Base-by-base conservation (phyloP, 768 basidiomycete species). In the Tricholoma hemisulphureum region DNA sequence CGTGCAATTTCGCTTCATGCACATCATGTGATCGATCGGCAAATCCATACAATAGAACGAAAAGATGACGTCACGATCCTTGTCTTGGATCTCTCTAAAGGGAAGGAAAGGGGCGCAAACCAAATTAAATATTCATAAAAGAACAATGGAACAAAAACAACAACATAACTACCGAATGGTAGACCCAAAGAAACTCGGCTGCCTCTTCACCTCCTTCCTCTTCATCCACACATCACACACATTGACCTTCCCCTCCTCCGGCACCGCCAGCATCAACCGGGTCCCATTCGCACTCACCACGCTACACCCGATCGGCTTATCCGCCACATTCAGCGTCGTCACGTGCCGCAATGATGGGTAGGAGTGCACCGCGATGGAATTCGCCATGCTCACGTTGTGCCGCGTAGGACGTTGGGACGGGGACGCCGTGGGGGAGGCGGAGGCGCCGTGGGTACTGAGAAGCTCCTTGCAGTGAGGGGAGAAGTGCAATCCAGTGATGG, bases 401-500 rank as follows among this genome's bases (percentile, higher is more conserved):
- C 57, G 57, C 43, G 51, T 50, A 9, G 55, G 49, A 46, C 61
- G 49, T 34, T 32, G 51, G 24, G 43, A 59, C 43, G 35, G 51
- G n/a, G 46, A 24, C 31, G 18, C 32, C 9, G 50, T 58, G 2
- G 56, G 32, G 2, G 31, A 55, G n/a, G 61, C 48, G 45, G 57
- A 59, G 7, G 68, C 68, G 56, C 73, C 91, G 63, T 94, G 91
- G 2, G 91, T 90, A 41, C 85, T 90, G n/a, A 96, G 72, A 32
- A 97, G 72, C 65, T 96, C 94, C 62, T 91, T 92, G 65, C 86
- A 86, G 60, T 93, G 88, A 4, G 86, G 83, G 14, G 91, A 90
- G 68, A 85, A 92, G 53, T 88, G 79, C 10, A 93, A 70, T 6
- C 85, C 84, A 6, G 87, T 88, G 53, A 94, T 82, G 58, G 84